Percentiles rank a stretch among this genome's conserved stretches.
phyloP scores from a whole-genome alignment of 257 asterid genomes.

The Jacaranda mimosifolia region DNA sequence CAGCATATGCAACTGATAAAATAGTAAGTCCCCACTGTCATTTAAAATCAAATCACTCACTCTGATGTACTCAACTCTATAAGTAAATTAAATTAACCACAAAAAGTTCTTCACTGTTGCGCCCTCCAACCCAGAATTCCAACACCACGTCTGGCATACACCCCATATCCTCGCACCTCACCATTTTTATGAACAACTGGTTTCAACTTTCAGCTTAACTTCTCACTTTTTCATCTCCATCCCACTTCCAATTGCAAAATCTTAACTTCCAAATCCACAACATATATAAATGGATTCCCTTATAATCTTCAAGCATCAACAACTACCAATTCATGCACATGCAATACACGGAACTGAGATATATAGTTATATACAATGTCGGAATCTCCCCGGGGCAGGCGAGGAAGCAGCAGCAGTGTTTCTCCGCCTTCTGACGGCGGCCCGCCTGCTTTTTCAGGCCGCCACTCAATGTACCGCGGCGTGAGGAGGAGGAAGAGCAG shows the following conservation, averaged over 20 bases:
- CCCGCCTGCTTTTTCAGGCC: conserved; percentile 33
- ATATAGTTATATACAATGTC: conserved; percentile 42
- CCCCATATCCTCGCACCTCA: conserved; percentile 53
- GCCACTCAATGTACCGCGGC: conserved; percentile 58
- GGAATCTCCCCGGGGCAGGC: conserved; percentile 22
- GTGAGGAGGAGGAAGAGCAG: conserved; percentile 64
- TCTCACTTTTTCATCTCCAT: not conserved
- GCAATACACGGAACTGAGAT: not conserved
- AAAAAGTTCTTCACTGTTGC: not conserved
- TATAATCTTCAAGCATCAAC: conserved; percentile 24
- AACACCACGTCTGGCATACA: conserved; percentile 59
- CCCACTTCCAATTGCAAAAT: conserved; percentile 36
- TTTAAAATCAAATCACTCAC: conserved; percentile 32
- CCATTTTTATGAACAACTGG: conserved; percentile 55
- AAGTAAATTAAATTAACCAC: not conserved
- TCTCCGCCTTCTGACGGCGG: conserved; percentile 25
- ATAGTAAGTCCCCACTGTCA: not conserved
- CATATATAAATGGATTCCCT: conserved; percentile 63
- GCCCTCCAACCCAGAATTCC: conserved; percentile 63
- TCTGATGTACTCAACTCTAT: not conserved
- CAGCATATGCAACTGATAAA: conserved; percentile 12
- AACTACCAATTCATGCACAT: conserved; percentile 14
- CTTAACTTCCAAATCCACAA: conserved; percentile 26
- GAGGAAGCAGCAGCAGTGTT: conserved; percentile 13
- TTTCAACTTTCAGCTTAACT: conserved; percentile 46